These are phyloP conservation scores for Prosopis cineraria DNA, from an alignment of 306 rosid species.

Conservation along the genomic window DNA sequence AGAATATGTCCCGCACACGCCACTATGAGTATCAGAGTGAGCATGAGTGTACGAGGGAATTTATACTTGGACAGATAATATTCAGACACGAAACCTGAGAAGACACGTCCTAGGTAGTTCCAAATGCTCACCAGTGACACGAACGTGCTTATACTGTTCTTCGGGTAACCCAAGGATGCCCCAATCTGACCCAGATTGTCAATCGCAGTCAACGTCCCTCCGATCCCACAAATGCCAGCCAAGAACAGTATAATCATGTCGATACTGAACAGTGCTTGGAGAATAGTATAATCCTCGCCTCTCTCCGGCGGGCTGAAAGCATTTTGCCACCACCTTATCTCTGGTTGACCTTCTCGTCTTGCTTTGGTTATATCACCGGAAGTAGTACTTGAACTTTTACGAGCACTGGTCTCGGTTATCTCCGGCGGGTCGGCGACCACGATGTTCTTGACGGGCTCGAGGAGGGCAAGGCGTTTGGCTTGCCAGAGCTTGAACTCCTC, in stretches of 20 bases:
- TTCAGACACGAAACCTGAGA: slow-evolving; percentile 58
- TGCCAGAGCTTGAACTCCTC: slow-evolving; percentile 46
- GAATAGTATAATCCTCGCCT: slow-evolving; percentile 65
- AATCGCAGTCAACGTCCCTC: slow-evolving; percentile 58
- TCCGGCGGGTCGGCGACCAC: not conserved
- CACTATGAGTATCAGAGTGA: slow-evolving; percentile 44
- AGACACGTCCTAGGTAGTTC: slow-evolving; percentile 56
- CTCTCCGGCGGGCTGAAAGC: slow-evolving; percentile 48
- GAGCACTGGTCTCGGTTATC: not conserved
- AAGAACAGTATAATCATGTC: slow-evolving; percentile 59
- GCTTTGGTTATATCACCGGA: not conserved
- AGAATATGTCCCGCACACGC: slow-evolving; percentile 58
- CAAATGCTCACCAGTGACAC: slow-evolving; percentile 68
- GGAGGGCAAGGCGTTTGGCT: slow-evolving; percentile 5
- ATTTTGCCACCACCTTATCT: slow-evolving; percentile 50
- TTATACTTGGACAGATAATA: slow-evolving; percentile 38
- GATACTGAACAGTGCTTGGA: slow-evolving; percentile 65
- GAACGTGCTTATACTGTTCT: slow-evolving; percentile 52
- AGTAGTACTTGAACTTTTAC: not conserved
- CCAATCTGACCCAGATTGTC: slow-evolving; percentile 72
- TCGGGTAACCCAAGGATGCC: slow-evolving; percentile 47
- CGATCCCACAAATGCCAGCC: slow-evolving; percentile 59
- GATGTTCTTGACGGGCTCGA: slow-evolving; percentile 30
- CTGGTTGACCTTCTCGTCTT: not conserved
- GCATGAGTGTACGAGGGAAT: slow-evolving; percentile 56